These are phyloP conservation scores for Bothriochloa decipiens DNA, from an alignment of 176 grass and related monocot species.

Conservation along the genomic window DNA sequence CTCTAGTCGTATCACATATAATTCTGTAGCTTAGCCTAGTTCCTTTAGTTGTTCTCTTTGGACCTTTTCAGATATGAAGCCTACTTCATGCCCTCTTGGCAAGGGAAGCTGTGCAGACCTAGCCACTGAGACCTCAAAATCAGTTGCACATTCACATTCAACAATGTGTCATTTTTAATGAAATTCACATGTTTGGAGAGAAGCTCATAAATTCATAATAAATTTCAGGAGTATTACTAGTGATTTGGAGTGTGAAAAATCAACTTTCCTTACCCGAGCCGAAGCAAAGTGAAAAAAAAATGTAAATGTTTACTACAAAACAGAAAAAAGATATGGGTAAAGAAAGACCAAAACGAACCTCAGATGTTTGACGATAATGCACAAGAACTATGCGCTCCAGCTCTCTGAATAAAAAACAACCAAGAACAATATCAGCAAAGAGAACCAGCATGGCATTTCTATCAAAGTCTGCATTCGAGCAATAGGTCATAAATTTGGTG, in stretches of 20 bases:
- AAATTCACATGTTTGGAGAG: neutral
- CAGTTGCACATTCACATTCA: constrained; percentile 6
- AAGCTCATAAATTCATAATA: neutral
- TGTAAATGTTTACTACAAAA: constrained; percentile 30
- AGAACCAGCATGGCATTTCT: neutral
- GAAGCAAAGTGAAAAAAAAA: constrained; percentile 1
- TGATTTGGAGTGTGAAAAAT: neutral
- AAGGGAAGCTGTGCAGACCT: neutral
- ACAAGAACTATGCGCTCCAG: constrained; percentile 97
- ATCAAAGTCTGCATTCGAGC: constrained; percentile 32
- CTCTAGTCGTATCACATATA: neutral
- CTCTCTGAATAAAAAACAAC: constrained; percentile 71
- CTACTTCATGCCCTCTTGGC: neutral
- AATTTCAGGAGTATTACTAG: neutral
- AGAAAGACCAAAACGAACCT: constrained; percentile 65
- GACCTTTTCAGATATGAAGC: neutral
- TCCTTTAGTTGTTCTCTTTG: neutral
- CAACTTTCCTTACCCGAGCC: neutral
- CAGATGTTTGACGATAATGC: constrained; percentile 88
- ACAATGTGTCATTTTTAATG: neutral
- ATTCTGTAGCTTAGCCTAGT: neutral
- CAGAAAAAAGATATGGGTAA: constrained; percentile 19
- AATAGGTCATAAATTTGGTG: constrained; percentile 18
- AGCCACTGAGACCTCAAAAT: neutral
- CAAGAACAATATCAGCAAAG: constrained; percentile 48